Percentiles rank a stretch among this genome's conserved stretches.
Evolutionary conservation across 306 rosid species (phyloP).

Genomic region (Fragaria ananassa): DNA sequence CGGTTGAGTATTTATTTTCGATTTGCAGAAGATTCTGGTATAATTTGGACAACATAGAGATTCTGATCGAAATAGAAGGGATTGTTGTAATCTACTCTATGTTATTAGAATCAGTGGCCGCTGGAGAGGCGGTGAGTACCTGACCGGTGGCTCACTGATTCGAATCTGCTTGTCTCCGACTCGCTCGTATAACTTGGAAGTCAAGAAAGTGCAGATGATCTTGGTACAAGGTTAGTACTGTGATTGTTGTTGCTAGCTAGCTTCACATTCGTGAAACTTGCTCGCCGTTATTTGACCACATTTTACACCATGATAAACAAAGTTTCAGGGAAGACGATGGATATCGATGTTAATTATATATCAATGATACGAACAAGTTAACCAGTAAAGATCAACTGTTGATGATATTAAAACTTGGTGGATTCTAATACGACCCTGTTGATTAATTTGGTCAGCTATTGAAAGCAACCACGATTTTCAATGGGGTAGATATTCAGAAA

Average conservation of each 20-base stretch:
- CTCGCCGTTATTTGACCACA: background rate
- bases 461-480: slow-evolving; percentile 4
- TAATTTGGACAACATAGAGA: background rate
- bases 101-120: background rate
- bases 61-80: background rate
- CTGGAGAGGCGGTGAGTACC: background rate
- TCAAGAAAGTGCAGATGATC: background rate
- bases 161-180: background rate
- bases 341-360: too few relatives aligned
- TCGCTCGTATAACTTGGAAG: background rate
- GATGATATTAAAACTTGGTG: slow-evolving; percentile 15
- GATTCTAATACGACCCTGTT: background rate
- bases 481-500: slow-evolving; percentile 3
- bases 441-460: background rate
- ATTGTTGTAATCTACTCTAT: background rate
- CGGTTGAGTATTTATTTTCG: background rate
- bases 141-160: background rate
- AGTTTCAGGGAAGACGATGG: background rate
- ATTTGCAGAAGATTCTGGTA: background rate
- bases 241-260: background rate
- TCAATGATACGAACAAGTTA: too few relatives aligned
- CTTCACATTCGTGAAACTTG: background rate
- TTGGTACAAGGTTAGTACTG: background rate
- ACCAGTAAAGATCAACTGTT: background rate
- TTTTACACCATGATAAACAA: background rate